Evolutionary conservation across 2,329 filamentous ascomycete genomes (phyloP), one percentile per base, ranked within the genome.

Genomic region (Escovopsis weberi): DNA sequence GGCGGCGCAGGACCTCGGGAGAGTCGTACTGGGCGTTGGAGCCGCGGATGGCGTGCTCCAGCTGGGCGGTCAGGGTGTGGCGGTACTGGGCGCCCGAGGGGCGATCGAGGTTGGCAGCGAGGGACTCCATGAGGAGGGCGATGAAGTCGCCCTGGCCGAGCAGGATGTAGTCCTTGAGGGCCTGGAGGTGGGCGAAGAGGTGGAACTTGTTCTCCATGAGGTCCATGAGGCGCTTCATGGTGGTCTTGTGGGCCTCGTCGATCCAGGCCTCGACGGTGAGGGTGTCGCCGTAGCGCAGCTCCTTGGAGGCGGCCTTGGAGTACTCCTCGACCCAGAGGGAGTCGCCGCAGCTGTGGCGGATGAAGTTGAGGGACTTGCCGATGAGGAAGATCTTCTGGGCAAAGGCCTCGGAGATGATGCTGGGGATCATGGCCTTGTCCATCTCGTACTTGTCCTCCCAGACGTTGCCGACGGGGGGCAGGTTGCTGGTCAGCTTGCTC

Each of bases 381-480:
- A 98, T 98, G 7, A 98, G 67, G 54, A 96, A 96, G 6, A 98
- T 85, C 57, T 95, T 95, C 51, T 91, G 85, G 0, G 91, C 87
- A 62, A 98, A 95, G 47, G 94, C 88, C 37, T 82, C 74, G 0
- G 86, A 93, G 51, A 95, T 87, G 55, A 96, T 96, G 36, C 82
- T 88, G 0, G 91, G 91, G 23, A 95, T 80, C 83, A 95, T 91
- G 39, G 75, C 72, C 45, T 83, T 74, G 51, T 85, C 80, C 34
- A 95, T 71, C 55, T 85, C 83, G 63, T 94, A 98, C 59, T 96
- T 96, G 61, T 94, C 87, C 60, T 96, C 88, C 91, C 91, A 98
- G 2, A 96, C 88, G 50, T 88, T 95, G 33, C 82, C 88, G 12
- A 85, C 83, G 19, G 34, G 34, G 12, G n/a, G n/a, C 3, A 36